phyloP scores from a whole-genome alignment of 2,329 filamentous ascomycete species.

The Fusarium heterosporum region DNA sequence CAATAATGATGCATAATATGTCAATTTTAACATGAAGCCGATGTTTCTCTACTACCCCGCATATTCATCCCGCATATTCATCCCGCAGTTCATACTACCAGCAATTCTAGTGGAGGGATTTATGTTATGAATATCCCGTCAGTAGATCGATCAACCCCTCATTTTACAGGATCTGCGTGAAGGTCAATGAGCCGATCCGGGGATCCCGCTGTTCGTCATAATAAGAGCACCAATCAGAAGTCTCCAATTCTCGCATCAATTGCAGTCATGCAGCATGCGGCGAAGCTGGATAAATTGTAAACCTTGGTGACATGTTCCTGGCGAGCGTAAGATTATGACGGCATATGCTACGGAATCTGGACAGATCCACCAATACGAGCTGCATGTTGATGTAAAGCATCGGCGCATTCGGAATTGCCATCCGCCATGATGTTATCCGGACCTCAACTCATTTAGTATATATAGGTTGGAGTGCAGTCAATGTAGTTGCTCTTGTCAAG shows the following conservation, averaged over 20 bases:
- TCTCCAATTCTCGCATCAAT: not conserved
- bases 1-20: too few relatives aligned
- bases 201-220: not conserved
- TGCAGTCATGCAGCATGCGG: conserved; percentile 18
- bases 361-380: conserved; percentile 36
- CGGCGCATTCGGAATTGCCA: conserved; percentile 24
- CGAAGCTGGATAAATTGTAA: conserved; percentile 35
- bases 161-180: not conserved
- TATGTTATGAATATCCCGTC: not conserved
- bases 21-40: too few relatives aligned
- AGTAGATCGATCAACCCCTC: conserved; percentile 16
- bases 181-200: not conserved
- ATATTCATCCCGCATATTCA: too few relatives aligned
- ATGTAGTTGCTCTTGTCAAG: fast-evolving
- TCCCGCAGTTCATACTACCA: not conserved
- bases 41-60: not conserved
- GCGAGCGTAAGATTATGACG: conserved; percentile 1
- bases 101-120: not conserved
- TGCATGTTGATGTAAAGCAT: not conserved
- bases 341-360: conserved; percentile 1
- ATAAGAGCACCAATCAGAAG: conserved; percentile 29
- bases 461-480: not conserved
- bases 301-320: not conserved
- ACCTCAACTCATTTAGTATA: not conserved
- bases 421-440: conserved; percentile 6